Percentiles rank a stretch among this genome's conserved stretches.
Evolutionary conservation across 805 yeast genomes (phyloP).

Genomic region (Yamadazyma phyllophila): DNA sequence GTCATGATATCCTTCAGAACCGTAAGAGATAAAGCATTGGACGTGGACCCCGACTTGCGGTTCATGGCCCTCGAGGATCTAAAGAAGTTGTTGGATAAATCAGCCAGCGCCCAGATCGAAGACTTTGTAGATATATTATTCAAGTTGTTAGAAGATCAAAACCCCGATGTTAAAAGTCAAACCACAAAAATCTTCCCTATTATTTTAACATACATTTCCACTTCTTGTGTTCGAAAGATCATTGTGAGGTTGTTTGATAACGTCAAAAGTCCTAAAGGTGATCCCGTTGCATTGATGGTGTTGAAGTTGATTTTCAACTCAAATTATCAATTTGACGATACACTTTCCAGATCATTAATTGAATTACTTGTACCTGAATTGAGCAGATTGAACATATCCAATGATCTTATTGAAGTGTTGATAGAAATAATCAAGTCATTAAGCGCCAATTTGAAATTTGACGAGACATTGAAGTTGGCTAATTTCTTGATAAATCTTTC

Average conservation of each 20-base stretch:
- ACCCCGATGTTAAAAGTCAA: slow-evolving; percentile 72
- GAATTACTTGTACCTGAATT: slow-evolving; percentile 40
- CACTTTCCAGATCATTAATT: slow-evolving; percentile 29
- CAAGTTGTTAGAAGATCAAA: slow-evolving; percentile 53
- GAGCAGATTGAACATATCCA: slow-evolving; percentile 30
- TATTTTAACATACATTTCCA: slow-evolving; percentile 32
- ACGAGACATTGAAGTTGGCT: slow-evolving; percentile 30
- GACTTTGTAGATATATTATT: slow-evolving; percentile 40
- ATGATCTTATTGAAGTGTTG: slow-evolving; percentile 62
- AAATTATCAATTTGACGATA: slow-evolving; percentile 21
- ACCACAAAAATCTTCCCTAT: slow-evolving; percentile 55
- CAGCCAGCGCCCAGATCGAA: slow-evolving; percentile 26
- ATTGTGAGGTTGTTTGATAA: slow-evolving; percentile 26
- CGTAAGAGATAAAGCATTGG: slow-evolving; percentile 47
- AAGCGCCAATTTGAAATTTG: slow-evolving; percentile 38
- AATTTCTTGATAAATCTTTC: slow-evolving; percentile 33
- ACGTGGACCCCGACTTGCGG: slow-evolving; percentile 77
- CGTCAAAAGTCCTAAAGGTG: slow-evolving; percentile 18
- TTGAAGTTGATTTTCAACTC: slow-evolving; percentile 42
- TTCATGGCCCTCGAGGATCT: slow-evolving; percentile 84
- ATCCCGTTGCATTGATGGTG: slow-evolving; percentile 52
- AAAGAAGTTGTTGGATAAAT: slow-evolving; percentile 39
- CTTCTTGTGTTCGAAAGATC: slow-evolving; percentile 28
- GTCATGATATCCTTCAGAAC: slow-evolving; percentile 12
- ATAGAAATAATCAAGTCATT: slow-evolving; percentile 53